Evolutionary conservation across 139 green algal genomes (phyloP).

Genomic region (Tetradesmus obliquus): DNA sequence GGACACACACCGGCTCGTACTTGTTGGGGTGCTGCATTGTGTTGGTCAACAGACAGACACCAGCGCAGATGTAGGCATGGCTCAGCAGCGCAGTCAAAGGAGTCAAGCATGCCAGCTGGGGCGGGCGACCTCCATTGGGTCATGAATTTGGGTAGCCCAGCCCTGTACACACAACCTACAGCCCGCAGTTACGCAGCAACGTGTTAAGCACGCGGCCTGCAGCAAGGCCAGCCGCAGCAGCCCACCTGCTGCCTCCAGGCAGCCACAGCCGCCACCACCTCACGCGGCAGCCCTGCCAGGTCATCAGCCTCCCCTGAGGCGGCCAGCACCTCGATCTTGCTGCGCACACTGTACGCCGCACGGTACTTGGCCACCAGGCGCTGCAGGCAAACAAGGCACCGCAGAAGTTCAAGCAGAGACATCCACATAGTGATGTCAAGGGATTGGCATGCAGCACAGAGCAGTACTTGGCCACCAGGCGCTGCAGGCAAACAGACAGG

Average conservation of each 20-base stretch:
- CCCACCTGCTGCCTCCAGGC: conserved; percentile 22
- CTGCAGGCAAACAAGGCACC: background rate
- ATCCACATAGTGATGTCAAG: background rate
- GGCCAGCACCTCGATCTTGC: conserved; percentile 46
- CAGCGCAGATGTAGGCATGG: no score
- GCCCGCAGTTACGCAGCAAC: no score
- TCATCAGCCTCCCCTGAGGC: background rate
- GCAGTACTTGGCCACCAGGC: background rate
- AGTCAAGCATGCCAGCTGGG: no score
- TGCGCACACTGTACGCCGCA: conserved; percentile 51
- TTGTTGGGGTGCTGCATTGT: no score
- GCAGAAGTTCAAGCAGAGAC: background rate
- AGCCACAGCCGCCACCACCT: conserved; percentile 52
- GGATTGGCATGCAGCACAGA: no score
- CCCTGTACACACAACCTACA: no score
- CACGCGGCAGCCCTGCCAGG: conserved; percentile 47
- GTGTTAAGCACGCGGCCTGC: no score
- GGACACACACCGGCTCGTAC: no score
- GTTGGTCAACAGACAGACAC: no score
- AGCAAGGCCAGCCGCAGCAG: background rate
- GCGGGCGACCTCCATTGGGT: no score
- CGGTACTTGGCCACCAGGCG: background rate
- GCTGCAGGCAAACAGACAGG: background rate
- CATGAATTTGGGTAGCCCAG: no score
- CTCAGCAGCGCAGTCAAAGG: no score